phyloP scores from a whole-genome alignment of 2,329 filamentous ascomycete species.

The Fusarium sororula region DNA sequence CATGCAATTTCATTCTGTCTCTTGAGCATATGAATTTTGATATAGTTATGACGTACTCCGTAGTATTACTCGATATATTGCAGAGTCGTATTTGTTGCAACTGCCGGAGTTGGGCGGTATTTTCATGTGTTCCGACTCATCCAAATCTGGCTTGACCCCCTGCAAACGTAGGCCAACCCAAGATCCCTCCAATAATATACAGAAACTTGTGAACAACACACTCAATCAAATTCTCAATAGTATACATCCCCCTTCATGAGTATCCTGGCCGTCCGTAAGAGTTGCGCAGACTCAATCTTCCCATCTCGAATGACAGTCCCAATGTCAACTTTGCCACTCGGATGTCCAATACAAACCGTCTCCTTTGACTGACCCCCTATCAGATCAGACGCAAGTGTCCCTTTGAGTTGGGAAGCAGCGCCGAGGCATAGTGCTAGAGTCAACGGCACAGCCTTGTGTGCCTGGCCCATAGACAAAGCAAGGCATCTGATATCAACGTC shows the following conservation, averaged over 20 bases:
- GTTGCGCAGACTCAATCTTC: constrained; percentile 53
- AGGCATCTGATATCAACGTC: constrained; percentile 55
- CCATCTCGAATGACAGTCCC: constrained; percentile 53
- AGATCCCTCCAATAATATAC: background rate
- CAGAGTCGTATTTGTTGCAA: background rate
- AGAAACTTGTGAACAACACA: background rate
- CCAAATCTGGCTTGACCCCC: background rate
- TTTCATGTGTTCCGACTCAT: background rate
- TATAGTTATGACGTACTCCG: no score
- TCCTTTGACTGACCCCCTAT: constrained; percentile 31
- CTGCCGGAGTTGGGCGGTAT: background rate
- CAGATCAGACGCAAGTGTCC: constrained; percentile 53
- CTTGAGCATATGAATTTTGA: background rate
- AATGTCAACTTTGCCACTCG: constrained; percentile 58
- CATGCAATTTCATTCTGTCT: background rate
- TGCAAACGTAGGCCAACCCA: background rate
- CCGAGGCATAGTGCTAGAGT: constrained; percentile 63
- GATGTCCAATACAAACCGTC: constrained; percentile 56
- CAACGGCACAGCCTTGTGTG: constrained; percentile 65
- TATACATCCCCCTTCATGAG: constrained; percentile 61
- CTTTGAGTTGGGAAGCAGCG: constrained; percentile 57
- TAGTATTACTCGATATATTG: background rate
- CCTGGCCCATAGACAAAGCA: constrained; percentile 64
- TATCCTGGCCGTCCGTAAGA: constrained; percentile 58
- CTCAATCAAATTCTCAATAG: constrained; percentile 43